phyloP scores from a whole-genome alignment of 2,329 filamentous ascomycete species.

The Epichloe typhina region DNA sequence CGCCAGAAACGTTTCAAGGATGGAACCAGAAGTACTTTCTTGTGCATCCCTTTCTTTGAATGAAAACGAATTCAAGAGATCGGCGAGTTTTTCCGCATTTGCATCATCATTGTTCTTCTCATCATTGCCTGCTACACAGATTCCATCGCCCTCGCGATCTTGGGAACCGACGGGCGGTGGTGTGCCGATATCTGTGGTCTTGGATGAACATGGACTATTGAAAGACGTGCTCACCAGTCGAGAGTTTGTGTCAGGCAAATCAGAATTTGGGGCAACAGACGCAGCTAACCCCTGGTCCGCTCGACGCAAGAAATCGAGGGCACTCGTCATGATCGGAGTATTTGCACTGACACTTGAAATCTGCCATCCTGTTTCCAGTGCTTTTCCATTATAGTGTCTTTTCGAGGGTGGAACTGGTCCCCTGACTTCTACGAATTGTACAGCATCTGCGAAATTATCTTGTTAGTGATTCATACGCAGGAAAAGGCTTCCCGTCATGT shows the following conservation, averaged over 20 bases:
- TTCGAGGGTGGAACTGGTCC: not conserved
- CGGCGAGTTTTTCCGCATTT: not conserved
- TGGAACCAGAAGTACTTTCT: not conserved
- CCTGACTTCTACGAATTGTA: not conserved
- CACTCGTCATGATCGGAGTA: not conserved
- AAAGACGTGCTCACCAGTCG: not conserved
- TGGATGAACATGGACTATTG: not conserved
- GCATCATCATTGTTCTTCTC: not conserved
- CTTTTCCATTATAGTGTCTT: not conserved
- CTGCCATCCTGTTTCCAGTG: constrained; percentile 1
- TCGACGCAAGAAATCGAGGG: constrained; percentile 4
- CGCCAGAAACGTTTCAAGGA: constrained; percentile 3
- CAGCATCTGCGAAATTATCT: not conserved
- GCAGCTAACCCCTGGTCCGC: not conserved
- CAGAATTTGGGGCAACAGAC: not conserved
- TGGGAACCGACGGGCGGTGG: not conserved
- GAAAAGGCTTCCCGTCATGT: not conserved
- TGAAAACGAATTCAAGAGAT: constrained; percentile 3
- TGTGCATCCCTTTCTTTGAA: not conserved
- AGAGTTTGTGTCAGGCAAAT: not conserved
- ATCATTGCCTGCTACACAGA: not conserved
- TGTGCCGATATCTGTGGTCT: not conserved
- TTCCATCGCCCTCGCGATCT: not conserved
- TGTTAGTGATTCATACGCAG: not conserved
- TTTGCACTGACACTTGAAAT: not conserved